Conservation (phyloP, 495 filamentous ascomycete species). For the Penicillium pancosmium region DNA sequence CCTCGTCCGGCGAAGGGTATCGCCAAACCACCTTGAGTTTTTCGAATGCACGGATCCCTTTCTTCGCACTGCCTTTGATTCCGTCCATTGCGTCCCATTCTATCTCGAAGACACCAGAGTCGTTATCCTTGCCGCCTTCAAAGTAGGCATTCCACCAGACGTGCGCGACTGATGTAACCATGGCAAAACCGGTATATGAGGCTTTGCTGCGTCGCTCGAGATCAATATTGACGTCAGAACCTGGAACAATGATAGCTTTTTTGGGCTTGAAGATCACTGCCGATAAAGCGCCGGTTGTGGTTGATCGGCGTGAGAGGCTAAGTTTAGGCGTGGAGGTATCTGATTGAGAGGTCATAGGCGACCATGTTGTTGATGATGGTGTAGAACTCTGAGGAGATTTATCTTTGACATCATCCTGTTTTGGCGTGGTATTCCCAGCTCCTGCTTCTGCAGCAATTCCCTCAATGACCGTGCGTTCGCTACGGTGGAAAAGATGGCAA, state of each 20-base stretch:
- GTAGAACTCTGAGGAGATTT: not conserved
- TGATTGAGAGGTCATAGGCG: constrained; percentile 18
- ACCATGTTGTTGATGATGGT: constrained; percentile 4
- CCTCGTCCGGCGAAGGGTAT: constrained; percentile 35
- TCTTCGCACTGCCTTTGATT: constrained; percentile 76
- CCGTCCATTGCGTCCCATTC: constrained; percentile 71
- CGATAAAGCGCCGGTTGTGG: constrained; percentile 23
- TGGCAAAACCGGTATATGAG: constrained; percentile 71
- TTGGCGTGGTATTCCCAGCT: not conserved
- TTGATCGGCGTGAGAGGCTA: constrained; percentile 9
- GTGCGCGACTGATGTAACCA: constrained; percentile 91
- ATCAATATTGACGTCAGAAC: constrained; percentile 86
- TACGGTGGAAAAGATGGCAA: constrained; percentile 76
- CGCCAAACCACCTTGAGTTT: constrained; percentile 87
- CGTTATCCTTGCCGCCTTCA: constrained; percentile 72
- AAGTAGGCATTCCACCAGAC: constrained; percentile 98
- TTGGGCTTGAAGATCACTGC: constrained; percentile 80
- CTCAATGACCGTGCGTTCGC: constrained; percentile 75
- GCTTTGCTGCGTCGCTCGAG: constrained; percentile 81
- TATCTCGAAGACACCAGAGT: constrained; percentile 63
- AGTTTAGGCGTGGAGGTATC: constrained; percentile 20
- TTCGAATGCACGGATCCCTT: constrained; percentile 82
- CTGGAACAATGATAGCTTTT: constrained; percentile 66
- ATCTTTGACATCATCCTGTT: not conserved
- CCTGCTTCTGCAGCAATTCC: constrained; percentile 15